Percentiles rank a stretch among this genome's conserved stretches.
These are phyloP conservation scores for Pinus taeda DNA, from an alignment of 75 land plant genomes.

Conservation along the genomic window DNA sequence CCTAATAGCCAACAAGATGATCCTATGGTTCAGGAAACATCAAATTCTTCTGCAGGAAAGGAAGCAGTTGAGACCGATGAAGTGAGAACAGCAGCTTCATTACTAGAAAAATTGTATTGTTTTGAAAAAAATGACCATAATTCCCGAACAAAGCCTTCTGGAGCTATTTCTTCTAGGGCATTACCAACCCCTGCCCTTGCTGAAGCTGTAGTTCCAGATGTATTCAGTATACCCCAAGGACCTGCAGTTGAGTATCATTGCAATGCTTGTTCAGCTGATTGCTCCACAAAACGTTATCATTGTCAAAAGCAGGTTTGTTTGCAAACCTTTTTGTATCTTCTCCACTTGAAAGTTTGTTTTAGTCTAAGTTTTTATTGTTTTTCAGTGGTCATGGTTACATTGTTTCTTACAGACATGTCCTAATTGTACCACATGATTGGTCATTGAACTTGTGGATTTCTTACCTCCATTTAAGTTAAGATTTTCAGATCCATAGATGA, in stretches of 20 bases:
- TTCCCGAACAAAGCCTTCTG: slow-evolving; percentile 19
- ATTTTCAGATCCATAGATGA: too few relatives aligned
- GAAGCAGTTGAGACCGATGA: slow-evolving; percentile 1
- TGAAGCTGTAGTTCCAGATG: slow-evolving; percentile 58
- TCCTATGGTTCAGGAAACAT: slow-evolving; percentile 5
- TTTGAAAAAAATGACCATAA: slow-evolving; percentile 51
- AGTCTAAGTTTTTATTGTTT: not conserved
- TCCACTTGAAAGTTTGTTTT: not conserved
- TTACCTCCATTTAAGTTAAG: not conserved
- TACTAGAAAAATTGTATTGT: slow-evolving; percentile 61
- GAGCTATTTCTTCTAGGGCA: not conserved
- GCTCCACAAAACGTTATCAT: slow-evolving; percentile 90
- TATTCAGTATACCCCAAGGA: slow-evolving; percentile 53
- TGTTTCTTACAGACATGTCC: not conserved
- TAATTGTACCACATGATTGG: not conserved
- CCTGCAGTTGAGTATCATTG: slow-evolving; percentile 95
- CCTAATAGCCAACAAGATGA: slow-evolving; percentile 10
- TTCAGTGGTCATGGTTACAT: not conserved
- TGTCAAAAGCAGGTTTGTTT: slow-evolving; percentile 85
- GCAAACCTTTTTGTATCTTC: not conserved
- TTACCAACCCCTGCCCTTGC: slow-evolving; percentile 30
- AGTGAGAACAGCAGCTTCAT: slow-evolving; percentile 15
- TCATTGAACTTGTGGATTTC: not conserved
- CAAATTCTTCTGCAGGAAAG: slow-evolving; percentile 5
- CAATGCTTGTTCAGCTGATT: slow-evolving; percentile 93